Conservation (phyloP, 2,329 filamentous ascomycete genomes). For the Colletotrichum gigasporum region DNA sequence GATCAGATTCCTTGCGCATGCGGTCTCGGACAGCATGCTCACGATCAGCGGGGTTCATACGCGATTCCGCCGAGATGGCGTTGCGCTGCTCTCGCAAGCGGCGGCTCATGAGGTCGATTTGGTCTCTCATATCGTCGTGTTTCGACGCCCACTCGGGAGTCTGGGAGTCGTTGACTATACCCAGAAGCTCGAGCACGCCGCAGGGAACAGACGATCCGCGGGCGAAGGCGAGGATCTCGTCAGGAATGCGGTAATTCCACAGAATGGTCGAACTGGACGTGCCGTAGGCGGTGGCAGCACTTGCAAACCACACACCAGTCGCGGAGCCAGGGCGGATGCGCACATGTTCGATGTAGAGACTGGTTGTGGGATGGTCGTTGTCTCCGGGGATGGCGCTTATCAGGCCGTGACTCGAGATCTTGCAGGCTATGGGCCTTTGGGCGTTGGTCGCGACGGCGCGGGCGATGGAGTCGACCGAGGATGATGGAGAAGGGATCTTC, state of each 20-base stretch:
- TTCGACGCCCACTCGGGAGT: constrained; percentile 65
- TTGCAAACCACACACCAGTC: constrained; percentile 65
- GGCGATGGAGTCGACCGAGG: constrained; percentile 47
- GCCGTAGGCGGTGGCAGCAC: constrained; percentile 63
- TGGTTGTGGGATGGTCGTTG: constrained; percentile 35
- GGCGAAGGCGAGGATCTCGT: constrained; percentile 59
- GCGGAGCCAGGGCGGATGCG: constrained; percentile 44
- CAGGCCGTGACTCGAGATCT: constrained; percentile 58
- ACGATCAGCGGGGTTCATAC: constrained; percentile 53
- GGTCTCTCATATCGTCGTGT: constrained; percentile 47
- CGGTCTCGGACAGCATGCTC: constrained; percentile 52
- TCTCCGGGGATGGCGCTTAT: constrained; percentile 53
- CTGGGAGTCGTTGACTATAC: constrained; percentile 55
- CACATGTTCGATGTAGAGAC: constrained; percentile 58
- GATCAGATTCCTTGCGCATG: constrained; percentile 50
- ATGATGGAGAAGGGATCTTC: constrained; percentile 32
- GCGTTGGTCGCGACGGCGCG: constrained; percentile 40
- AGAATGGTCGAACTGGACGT: constrained; percentile 64
- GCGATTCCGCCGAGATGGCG: constrained; percentile 54
- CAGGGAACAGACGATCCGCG: constrained; percentile 65
- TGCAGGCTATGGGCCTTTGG: constrained; percentile 52
- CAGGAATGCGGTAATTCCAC: constrained; percentile 69
- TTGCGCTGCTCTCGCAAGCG: constrained; percentile 50
- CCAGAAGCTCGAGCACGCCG: constrained; percentile 66
- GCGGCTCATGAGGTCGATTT: constrained; percentile 46